Evolutionary conservation across 148 eudicot species (phyloP), one percentile per base, ranked within the genome.

Genomic region (Pouteria glomerata): DNA sequence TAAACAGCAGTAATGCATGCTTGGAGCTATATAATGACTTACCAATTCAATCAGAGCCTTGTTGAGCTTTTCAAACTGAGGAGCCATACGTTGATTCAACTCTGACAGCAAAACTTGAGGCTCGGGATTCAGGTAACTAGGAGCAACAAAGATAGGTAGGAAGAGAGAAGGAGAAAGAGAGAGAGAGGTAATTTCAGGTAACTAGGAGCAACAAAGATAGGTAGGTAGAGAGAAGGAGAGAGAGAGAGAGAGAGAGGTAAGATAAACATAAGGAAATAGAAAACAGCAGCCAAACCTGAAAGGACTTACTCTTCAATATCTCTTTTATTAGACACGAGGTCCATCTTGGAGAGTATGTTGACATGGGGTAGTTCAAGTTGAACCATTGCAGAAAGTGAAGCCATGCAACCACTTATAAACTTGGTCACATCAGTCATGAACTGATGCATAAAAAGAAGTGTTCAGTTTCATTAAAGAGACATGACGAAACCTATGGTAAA

Each of bases 361-460:
- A 91, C 84, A 73, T 91, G 91, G 56, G 98, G 98, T 6, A 91
- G 65, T 73, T 95, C 98, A 53, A 95, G 93, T 83, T 95, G 97
- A 82, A 91, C 83, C 97, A 95, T 95, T 1, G 97, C 97, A 50
- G 97, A 91, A 57, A 95, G 92, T 44, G 97, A 95, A 10, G 99
- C 80, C 90, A 95, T 85, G 74, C 99, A 95, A 16, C 99, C 96
- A 76, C 99, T 92, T 30, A 92, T 90, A 78, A 95, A 95, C 86
- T 95, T 95, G 75, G 99, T 86, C 67, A 95, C 97, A 63, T 95
- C 99, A 21, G 97, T 95, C 79, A 95, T 86, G 76, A 95, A 92
- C 99, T 83, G 50, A 65, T 42, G 21, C 0, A 45, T 3, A 44
- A 57, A 70, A 57, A 29, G 37, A 42, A 42, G 14, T 52, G 11